Evolutionary conservation across 2,329 filamentous ascomycete species (phyloP).

Genomic region (Colletotrichum sp.): DNA sequence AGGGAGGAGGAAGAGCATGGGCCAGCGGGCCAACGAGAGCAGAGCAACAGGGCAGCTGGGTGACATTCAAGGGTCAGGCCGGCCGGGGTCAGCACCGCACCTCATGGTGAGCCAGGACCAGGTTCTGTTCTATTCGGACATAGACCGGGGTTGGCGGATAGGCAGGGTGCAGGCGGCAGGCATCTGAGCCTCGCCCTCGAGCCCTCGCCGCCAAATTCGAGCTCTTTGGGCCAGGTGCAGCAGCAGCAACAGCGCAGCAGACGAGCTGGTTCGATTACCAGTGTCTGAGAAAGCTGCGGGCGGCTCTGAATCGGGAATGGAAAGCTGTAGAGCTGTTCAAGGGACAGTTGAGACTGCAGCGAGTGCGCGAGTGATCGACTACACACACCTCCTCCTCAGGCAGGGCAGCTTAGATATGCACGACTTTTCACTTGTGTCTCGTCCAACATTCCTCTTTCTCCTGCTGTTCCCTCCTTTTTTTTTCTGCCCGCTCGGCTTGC

Average conservation of each 20-base stretch:
- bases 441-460: not conserved
- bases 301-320: not conserved
- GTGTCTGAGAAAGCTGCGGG: slow-evolving; percentile 5
- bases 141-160: not conserved
- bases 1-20: not conserved
- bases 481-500: not conserved
- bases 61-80: not conserved
- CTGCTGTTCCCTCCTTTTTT: not conserved
- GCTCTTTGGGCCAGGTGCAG: not conserved
- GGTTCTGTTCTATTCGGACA: not conserved
- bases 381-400: not conserved
- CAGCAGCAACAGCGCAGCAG: not conserved
- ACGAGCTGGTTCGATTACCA: not conserved
- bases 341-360: not conserved
- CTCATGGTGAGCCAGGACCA: not conserved
- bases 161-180: not conserved
- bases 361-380: not conserved
- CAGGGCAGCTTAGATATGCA: not conserved
- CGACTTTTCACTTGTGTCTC: not conserved
- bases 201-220: not conserved
- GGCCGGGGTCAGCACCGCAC: not conserved
- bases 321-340: not conserved
- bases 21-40: not conserved
- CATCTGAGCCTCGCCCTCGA: not conserved
- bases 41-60: not conserved